Percentiles rank a stretch among this genome's conserved stretches.
phyloP scores from a whole-genome alignment of 1,139 yeast genomes.

The Debaryomycetaceae sp. region DNA sequence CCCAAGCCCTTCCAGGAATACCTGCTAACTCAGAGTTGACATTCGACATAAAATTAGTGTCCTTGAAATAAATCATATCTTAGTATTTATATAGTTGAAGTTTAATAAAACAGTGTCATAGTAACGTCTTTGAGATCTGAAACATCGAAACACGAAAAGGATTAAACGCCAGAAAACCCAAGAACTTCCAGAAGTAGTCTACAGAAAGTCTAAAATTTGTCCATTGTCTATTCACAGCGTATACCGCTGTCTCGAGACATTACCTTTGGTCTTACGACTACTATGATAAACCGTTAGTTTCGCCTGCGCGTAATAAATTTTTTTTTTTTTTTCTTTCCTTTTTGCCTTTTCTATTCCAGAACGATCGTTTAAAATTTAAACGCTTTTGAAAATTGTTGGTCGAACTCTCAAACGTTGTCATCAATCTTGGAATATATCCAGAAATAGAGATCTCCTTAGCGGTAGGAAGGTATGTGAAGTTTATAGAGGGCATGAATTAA shows the following conservation, averaged over 20 bases:
- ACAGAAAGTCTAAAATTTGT: no score
- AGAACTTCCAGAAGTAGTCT: no score
- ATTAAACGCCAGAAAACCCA: no score
- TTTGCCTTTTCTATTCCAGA: not conserved
- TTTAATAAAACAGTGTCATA: not conserved
- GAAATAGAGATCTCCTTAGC: no score
- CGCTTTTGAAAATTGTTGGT: not conserved
- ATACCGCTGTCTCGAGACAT: no score
- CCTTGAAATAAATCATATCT: constrained; percentile 58
- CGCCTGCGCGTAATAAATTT: no score
- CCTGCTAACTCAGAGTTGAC: constrained; percentile 96
- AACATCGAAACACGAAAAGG: not conserved
- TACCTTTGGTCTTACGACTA: no score
- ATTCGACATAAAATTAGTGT: constrained; percentile 91
- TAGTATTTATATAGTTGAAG: not conserved
- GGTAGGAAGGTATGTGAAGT: not conserved
- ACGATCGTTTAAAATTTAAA: not conserved
- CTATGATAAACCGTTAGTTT: no score
- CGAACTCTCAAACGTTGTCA: not conserved
- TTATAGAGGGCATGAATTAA: not conserved
- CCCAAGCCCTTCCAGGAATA: constrained; percentile 90
- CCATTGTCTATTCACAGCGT: not conserved
- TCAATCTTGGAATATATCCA: no score
- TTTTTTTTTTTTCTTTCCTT: not conserved
- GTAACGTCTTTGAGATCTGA: not conserved